Evolutionary conservation across 768 basidiomycete genomes (phyloP), one percentile per base, ranked within the genome.

Genomic region (Calvatia gigantea): DNA sequence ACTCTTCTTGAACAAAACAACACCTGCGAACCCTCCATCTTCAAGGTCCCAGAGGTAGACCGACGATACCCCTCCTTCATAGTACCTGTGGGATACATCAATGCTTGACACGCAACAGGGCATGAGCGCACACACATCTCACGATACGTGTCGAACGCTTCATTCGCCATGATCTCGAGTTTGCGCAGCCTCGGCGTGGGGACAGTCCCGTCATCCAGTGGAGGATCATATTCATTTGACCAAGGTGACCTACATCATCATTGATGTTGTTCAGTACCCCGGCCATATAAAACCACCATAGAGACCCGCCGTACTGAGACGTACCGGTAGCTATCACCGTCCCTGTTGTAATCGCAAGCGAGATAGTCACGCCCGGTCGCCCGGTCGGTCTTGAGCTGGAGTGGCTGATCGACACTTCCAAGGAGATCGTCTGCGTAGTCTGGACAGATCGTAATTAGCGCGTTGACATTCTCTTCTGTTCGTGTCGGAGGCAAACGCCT

Each of bases 11-110:
- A 99, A 75, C 51, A 99, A 73, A 1, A 98, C 97, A 1, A 96
- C 96, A 8, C 97, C 97, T 7, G 97, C 96, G 70, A 98, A 98
- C 48, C 89, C 91, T 14, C 91, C 92, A 63, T 98, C 95, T 56
- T 98, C 96, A 25, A 94, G 79, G 67, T 98, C 96, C 97, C 97
- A 99, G 17, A 99, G 84, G 71, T 95, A 99, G 14, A 97, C 96
- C 21, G 91, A 94, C 25, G 94, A 97, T 2, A 93, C 87, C 3
- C 97, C 97, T n/a, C 96, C 96, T 71, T 98, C 97, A 69, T 86
- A 99, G 76, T 99, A 99, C 54, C 54, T 56, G 25, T n/a, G 41
- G 15, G 80, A 89, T 91, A 32, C 28, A 27, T 44, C 14, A 47
- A 21, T 47, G 35, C 6, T 21, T 46, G 28, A 41, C 49, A 31